Evolutionary conservation across 1,284 basidiomycete species (phyloP), one percentile per base, ranked within the genome.

Genomic region (Volvariella volvacea): DNA sequence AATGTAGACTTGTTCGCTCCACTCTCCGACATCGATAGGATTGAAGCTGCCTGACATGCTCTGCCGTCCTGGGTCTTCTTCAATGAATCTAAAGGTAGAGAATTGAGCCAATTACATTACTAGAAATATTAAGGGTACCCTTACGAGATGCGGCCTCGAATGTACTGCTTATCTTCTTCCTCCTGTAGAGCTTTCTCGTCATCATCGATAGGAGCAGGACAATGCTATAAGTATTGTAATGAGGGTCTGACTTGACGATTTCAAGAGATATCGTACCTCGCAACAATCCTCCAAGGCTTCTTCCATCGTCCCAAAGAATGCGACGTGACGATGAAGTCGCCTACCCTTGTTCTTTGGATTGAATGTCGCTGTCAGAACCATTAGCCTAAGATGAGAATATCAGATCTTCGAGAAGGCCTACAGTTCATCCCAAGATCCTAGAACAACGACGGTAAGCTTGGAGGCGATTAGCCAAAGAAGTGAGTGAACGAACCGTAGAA

Each of bases 1-100:
- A 50, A 78, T 65, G 56, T 80, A 81, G 2, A 73, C 75, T 46
- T 76, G 73, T 36, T 67, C 74, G 42, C 70, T 70, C 79, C 79
- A 82, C 63, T 80, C 77, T 6, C 76, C 77, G n/a, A 71, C 73
- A 50, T 81, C 77, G 49, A 80, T 79, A 0, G 78, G 78, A 43
- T 78, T 74, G 65, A 82, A 81, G 51, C 74, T 77, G 2, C 78
- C 78, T 0, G 77, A 72, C 28, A 80, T 71, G 40, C 63, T 73
- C 55, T 82, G 78, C 12, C 77, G 73, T 0, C 78, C 78, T 31
- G 30, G 1, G 49, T 80, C 70, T 42, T 79, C 75, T 50, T 74
- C 57, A 30, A 80, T 73, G 55, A 78, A 78, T 28, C 74, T 76
- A 45, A 1, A 28, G 16, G 19, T 1, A 2, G 22, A 22, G n/a